Percentiles rank a stretch among this genome's conserved stretches.
These are phyloP conservation scores for Blastomyces percursus DNA, from an alignment of 2,329 filamentous ascomycete genomes.

Conservation along the genomic window DNA sequence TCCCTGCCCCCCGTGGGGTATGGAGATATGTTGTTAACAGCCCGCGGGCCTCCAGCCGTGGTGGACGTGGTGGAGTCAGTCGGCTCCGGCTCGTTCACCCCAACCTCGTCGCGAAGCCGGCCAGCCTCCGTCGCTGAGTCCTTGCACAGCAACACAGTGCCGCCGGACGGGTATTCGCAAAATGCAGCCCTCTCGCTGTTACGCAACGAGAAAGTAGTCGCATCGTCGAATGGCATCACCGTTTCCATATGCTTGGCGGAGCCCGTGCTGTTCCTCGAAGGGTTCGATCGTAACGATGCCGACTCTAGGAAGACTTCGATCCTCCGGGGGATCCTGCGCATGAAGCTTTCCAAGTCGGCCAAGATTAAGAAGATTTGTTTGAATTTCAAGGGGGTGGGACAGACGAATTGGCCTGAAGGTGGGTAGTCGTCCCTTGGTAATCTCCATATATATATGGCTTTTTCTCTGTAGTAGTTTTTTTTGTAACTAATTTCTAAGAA, in stretches of 20 bases:
- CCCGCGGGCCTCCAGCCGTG: conserved; percentile 8
- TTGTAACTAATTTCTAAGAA: no score
- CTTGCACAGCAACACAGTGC: no score
- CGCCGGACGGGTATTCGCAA: no score
- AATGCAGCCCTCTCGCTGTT: conserved; percentile 15
- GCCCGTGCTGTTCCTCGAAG: conserved; percentile 39
- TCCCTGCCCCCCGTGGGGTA: conserved; percentile 22
- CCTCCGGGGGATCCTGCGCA: conserved; percentile 68
- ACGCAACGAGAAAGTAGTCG: conserved; percentile 38
- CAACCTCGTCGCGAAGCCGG: not conserved
- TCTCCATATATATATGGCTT: no score
- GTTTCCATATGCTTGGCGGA: conserved; percentile 39
- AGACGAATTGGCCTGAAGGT: conserved; percentile 92
- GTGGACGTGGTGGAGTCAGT: conserved; percentile 4
- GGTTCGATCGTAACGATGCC: conserved; percentile 38
- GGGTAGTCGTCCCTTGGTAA: no score
- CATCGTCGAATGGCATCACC: conserved; percentile 39
- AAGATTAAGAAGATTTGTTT: conserved; percentile 89
- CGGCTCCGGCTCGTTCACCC: not conserved
- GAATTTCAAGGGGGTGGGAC: conserved; percentile 71
- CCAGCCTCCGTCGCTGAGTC: conserved; percentile 10
- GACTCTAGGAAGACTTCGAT: conserved; percentile 63
- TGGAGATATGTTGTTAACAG: conserved; percentile 24
- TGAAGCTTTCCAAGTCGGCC: conserved; percentile 75
- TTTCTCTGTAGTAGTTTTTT: no score